These are phyloP conservation scores for Erythrobasidium yunnanense DNA, from an alignment of 768 basidiomycete genomes.

Conservation along the genomic window DNA sequence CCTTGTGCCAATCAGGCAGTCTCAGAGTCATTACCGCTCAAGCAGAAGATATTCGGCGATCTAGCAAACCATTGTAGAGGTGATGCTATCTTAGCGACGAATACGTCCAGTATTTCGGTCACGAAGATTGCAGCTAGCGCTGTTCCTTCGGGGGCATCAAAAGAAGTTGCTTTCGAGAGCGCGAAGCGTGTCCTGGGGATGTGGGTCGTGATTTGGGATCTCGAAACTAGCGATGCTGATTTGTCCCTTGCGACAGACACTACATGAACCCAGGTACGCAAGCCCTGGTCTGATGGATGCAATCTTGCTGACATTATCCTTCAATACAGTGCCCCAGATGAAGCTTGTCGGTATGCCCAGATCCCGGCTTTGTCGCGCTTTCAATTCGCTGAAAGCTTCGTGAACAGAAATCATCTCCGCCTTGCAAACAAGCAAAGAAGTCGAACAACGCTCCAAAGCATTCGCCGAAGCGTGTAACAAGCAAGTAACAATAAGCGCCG, in stretches of 20 bases:
- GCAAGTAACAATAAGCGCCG: slow-evolving; percentile 79
- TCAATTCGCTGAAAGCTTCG: no score
- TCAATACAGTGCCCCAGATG: slow-evolving; percentile 25
- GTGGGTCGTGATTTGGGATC: no score
- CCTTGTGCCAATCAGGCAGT: slow-evolving; percentile 53
- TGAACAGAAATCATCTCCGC: slow-evolving; percentile 86
- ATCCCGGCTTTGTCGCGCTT: no score
- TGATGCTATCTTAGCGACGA: slow-evolving; percentile 71
- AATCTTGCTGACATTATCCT: background rate
- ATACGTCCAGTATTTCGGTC: slow-evolving; percentile 88
- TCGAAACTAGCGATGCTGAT: no score
- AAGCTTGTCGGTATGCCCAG: slow-evolving; percentile 14
- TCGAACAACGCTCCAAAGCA: slow-evolving; percentile 60
- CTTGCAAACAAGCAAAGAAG: slow-evolving; percentile 71
- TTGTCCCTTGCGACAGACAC: background rate
- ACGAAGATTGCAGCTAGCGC: slow-evolving; percentile 83
- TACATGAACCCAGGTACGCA: background rate
- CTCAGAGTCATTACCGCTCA: slow-evolving; percentile 68
- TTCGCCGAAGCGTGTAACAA: slow-evolving; percentile 87
- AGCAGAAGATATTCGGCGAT: slow-evolving; percentile 61
- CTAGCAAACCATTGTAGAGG: slow-evolving; percentile 60
- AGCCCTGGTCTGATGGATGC: background rate
- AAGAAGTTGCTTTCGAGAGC: slow-evolving; percentile 45
- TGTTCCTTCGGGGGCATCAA: slow-evolving; percentile 48
- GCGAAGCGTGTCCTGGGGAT: slow-evolving; percentile 54